A percentile compares a stretch with the other conserved stretches of the same genome.
These are phyloP conservation scores for Myriosclerotinia curreyana DNA, from an alignment of 2,329 filamentous ascomycete species.

Conservation along the genomic window DNA sequence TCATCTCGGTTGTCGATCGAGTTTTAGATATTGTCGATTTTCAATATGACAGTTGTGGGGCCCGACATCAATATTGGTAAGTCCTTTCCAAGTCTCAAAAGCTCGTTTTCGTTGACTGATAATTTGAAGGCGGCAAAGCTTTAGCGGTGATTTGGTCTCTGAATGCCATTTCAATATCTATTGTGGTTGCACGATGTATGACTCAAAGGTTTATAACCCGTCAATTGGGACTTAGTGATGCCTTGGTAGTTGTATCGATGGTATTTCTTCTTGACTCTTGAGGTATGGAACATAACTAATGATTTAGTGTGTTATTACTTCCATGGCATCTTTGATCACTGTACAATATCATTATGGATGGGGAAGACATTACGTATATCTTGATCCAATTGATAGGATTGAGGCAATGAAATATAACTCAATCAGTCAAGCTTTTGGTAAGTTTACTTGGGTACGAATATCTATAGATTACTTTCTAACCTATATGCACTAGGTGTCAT, in stretches of 20 bases:
- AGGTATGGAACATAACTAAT: neutral
- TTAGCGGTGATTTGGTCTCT: conserved; percentile 24
- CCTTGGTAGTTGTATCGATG: conserved; percentile 22
- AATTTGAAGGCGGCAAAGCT: neutral
- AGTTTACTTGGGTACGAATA: neutral
- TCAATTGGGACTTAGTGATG: conserved; percentile 27
- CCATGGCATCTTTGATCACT: conserved; percentile 20
- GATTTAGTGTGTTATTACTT: conserved; percentile 7
- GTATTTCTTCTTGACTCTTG: conserved; percentile 3
- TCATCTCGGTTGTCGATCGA: neutral
- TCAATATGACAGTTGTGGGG: conserved; percentile 4
- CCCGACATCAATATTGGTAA: conserved; percentile 17
- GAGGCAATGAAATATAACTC: conserved; percentile 26
- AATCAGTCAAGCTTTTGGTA: conserved; percentile 26
- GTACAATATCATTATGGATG: conserved; percentile 28
- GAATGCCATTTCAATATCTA: conserved; percentile 20
- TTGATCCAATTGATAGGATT: conserved; percentile 19
- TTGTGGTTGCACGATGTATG: conserved; percentile 24
- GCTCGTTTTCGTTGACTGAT: neutral
- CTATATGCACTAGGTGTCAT: conserved; percentile 24
- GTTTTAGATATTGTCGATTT: neutral
- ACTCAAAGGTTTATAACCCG: conserved; percentile 23
- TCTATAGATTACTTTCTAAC: neutral
- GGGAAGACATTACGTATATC: conserved; percentile 27
- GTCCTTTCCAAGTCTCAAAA: neutral